Evolutionary conservation across 2,329 filamentous ascomycete species (phyloP).

Genomic region (Periconia digitata): DNA sequence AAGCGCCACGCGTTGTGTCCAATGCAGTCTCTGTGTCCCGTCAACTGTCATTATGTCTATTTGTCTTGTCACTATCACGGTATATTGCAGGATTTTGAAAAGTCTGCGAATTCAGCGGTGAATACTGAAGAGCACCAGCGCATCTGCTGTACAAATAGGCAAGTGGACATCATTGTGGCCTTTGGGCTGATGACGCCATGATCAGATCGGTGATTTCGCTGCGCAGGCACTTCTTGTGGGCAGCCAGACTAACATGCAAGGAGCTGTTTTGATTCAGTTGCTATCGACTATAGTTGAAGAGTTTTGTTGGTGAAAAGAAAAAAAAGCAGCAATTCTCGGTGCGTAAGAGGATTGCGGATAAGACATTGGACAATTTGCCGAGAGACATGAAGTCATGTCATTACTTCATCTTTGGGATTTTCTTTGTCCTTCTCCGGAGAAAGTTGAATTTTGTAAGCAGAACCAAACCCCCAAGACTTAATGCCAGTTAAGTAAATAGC

Average conservation of each 20-base stretch:
- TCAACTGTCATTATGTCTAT: conserved; percentile 19
- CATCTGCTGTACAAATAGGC: no score
- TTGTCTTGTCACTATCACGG: conserved; percentile 4
- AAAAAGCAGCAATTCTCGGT: no score
- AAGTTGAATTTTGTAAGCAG: neutral
- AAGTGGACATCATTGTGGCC: no score
- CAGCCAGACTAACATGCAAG: neutral
- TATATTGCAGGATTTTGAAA: neutral
- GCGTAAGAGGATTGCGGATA: no score
- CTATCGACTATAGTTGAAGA: neutral
- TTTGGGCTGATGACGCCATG: neutral
- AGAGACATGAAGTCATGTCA: no score
- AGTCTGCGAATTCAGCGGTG: neutral
- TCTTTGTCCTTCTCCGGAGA: conserved; percentile 7
- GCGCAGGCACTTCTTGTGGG: neutral
- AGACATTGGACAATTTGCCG: no score
- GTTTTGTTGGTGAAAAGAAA: neutral
- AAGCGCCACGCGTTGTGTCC: conserved; percentile 50
- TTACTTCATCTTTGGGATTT: no score
- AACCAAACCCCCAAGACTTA: neutral
- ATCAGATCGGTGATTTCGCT: neutral
- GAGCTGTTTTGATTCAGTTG: neutral
- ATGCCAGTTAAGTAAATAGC: neutral
- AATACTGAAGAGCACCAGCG: no score
- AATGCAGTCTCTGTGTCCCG: conserved; percentile 43